Evolutionary conservation across 148 eudicot species (phyloP).

Genomic region (Tetragonia tetragonoides): DNA sequence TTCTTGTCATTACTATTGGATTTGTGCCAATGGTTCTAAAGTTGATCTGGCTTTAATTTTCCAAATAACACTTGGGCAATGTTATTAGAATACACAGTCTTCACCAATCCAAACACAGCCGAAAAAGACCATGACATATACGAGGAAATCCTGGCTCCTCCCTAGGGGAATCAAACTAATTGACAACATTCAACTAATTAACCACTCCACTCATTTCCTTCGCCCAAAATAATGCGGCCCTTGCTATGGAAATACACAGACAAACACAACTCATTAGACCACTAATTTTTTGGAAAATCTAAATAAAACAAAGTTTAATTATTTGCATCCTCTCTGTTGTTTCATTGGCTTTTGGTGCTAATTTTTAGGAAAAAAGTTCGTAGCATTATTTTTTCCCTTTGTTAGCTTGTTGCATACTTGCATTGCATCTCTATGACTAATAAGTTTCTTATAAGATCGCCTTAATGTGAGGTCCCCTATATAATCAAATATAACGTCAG

Average conservation of each 20-base stretch:
- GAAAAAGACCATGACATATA: constrained; percentile 36
- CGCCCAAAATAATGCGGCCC: constrained; percentile 36
- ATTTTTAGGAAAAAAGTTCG: not conserved
- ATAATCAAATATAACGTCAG: too few species aligned
- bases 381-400: not conserved
- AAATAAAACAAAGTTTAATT: not conserved
- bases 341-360: not conserved
- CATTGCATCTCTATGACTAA: too few species aligned
- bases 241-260: constrained; percentile 33
- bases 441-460: too few species aligned
- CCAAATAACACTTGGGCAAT: not conserved
- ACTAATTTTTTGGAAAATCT: constrained; percentile 24
- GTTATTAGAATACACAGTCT: not conserved
- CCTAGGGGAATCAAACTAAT: constrained; percentile 34
- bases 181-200: constrained; percentile 46
- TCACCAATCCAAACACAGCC: constrained; percentile 18
- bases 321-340: not conserved
- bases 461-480: too few species aligned
- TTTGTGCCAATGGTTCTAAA: constrained; percentile 10
- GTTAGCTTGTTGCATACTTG: too few species aligned
- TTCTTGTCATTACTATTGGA: not conserved
- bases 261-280: constrained; percentile 50
- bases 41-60: not conserved
- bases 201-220: constrained; percentile 59
- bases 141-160: constrained; percentile 42